phyloP scores from a whole-genome alignment of 495 filamentous ascomycete species.

The Hypoxylon fuscum region DNA sequence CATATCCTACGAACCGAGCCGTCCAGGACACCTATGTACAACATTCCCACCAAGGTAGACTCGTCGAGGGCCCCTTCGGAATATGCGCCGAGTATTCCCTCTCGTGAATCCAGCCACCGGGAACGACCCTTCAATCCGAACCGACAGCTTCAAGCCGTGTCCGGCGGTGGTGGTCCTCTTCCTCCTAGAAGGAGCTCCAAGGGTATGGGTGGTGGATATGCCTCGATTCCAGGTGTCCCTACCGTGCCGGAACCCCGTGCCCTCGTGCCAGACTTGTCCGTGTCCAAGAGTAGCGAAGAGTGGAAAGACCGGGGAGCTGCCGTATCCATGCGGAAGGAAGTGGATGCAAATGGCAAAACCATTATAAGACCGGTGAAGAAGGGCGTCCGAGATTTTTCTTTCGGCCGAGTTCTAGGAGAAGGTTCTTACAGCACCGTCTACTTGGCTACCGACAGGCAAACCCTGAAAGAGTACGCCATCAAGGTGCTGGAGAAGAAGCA shows the following conservation, averaged over 20 bases:
- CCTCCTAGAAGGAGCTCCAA: conserved; percentile 75
- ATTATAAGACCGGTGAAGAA: conserved; percentile 90
- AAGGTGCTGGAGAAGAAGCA: conserved; percentile 99
- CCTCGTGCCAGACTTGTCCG: conserved; percentile 71
- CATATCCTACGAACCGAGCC: conserved; percentile 68
- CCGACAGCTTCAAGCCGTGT: conserved; percentile 55
- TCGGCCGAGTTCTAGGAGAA: conserved; percentile 91
- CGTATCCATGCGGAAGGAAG: conserved; percentile 77
- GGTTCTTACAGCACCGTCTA: conserved; percentile 98
- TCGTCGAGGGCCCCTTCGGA: conserved; percentile 68
- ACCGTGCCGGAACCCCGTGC: conserved; percentile 51
- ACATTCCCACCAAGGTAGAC: conserved; percentile 64
- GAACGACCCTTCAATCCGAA: conserved; percentile 71
- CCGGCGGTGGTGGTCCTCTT: conserved; percentile 66
- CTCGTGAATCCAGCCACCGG: conserved; percentile 75
- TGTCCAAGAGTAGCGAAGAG: conserved; percentile 80
- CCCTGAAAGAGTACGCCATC: conserved; percentile 95
- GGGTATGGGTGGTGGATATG: conserved; percentile 62
- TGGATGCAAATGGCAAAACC: conserved; percentile 83
- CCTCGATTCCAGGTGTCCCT: conserved; percentile 51
- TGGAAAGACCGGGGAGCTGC: conserved; percentile 96
- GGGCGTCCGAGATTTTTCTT: conserved; percentile 95
- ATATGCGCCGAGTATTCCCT: conserved; percentile 70
- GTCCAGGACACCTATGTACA: conserved; percentile 69
- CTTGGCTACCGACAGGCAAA: conserved; percentile 93